phyloP scores from a whole-genome alignment of 2,329 filamentous ascomycete species.

The Diatrype stigma region DNA sequence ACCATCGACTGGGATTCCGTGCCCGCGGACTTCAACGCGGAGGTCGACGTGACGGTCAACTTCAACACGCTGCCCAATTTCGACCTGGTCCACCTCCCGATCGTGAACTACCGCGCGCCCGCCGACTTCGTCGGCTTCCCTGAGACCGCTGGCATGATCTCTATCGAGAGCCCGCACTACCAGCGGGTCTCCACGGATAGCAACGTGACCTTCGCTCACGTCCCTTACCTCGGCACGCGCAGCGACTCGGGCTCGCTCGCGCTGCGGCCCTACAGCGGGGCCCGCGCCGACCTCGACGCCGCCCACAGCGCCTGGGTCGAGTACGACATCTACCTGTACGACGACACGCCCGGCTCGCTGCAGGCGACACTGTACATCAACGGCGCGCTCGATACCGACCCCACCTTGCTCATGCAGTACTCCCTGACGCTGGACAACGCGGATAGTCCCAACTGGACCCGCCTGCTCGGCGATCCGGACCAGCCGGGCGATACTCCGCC shows the following conservation, averaged over 20 bases:
- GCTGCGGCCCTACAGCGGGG: constrained; percentile 17
- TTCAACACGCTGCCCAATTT: constrained; percentile 29
- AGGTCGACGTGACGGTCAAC: constrained; percentile 29
- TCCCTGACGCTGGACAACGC: constrained; percentile 45
- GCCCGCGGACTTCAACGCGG: constrained; percentile 26
- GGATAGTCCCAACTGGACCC: constrained; percentile 25
- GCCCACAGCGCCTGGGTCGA: constrained; percentile 16
- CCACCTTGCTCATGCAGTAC: constrained; percentile 44
- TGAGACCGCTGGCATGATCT: constrained; percentile 29
- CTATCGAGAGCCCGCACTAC: constrained; percentile 28
- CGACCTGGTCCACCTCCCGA: constrained; percentile 29
- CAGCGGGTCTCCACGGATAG: constrained; percentile 16
- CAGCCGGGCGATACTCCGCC: constrained; percentile 39
- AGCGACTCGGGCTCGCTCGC: constrained; percentile 18
- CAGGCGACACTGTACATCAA: constrained; percentile 32
- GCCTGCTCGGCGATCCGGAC: constrained; percentile 36
- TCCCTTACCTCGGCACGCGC: constrained; percentile 28
- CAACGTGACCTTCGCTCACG: constrained; percentile 19
- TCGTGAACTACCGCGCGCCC: constrained; percentile 13
- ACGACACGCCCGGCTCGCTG: constrained; percentile 16
- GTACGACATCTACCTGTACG: constrained; percentile 30
- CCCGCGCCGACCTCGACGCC: constrained; percentile 15
- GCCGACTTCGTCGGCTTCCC: constrained; percentile 25
- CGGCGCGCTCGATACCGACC: constrained; percentile 46
- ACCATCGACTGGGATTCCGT: constrained; percentile 42